Percentiles rank a stretch among this genome's conserved stretches.
phyloP scores from a whole-genome alignment of 805 yeast species.

The Wickerhamomyces bovis region DNA sequence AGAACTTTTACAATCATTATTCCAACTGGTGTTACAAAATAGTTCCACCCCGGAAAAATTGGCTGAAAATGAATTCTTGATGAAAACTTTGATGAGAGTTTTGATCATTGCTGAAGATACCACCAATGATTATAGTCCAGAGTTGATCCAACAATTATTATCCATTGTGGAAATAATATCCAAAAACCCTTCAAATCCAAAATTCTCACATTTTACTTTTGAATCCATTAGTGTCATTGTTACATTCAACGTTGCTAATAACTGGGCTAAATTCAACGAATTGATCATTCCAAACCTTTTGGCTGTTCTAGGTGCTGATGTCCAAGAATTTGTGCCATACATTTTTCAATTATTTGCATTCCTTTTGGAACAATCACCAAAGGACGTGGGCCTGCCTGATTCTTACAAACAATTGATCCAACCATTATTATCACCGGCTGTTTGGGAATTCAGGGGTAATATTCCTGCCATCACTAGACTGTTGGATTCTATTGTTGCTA shows the following conservation, averaged over 20 bases:
- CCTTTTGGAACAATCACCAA: slow-evolving; percentile 58
- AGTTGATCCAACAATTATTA: slow-evolving; percentile 57
- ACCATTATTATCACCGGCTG: slow-evolving; percentile 82
- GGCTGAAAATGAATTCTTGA: slow-evolving; percentile 90
- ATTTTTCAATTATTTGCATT: slow-evolving; percentile 85
- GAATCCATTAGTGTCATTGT: slow-evolving; percentile 80
- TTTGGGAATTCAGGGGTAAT: slow-evolving; percentile 92
- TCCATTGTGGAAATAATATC: slow-evolving; percentile 64
- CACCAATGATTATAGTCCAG: slow-evolving; percentile 39
- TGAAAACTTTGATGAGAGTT: slow-evolving; percentile 84
- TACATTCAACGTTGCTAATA: slow-evolving; percentile 36
- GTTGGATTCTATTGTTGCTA: slow-evolving; percentile 55
- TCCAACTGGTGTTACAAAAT: slow-evolving; percentile 56
- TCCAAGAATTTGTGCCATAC: slow-evolving; percentile 92
- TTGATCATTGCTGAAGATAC: slow-evolving; percentile 66
- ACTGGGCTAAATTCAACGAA: slow-evolving; percentile 30
- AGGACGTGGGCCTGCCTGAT: slow-evolving; percentile 47
- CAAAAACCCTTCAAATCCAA: slow-evolving; percentile 92
- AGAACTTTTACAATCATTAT: slow-evolving; percentile 58
- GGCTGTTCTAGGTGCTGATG: slow-evolving; percentile 68
- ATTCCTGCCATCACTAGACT: slow-evolving; percentile 89
- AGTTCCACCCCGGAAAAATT: slow-evolving; percentile 76
- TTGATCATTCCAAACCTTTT: slow-evolving; percentile 63
- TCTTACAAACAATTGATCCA: slow-evolving; percentile 60
- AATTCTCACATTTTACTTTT: slow-evolving; percentile 83